These are phyloP conservation scores for Chiua virens DNA, from an alignment of 768 basidiomycete species.

Conservation along the genomic window DNA sequence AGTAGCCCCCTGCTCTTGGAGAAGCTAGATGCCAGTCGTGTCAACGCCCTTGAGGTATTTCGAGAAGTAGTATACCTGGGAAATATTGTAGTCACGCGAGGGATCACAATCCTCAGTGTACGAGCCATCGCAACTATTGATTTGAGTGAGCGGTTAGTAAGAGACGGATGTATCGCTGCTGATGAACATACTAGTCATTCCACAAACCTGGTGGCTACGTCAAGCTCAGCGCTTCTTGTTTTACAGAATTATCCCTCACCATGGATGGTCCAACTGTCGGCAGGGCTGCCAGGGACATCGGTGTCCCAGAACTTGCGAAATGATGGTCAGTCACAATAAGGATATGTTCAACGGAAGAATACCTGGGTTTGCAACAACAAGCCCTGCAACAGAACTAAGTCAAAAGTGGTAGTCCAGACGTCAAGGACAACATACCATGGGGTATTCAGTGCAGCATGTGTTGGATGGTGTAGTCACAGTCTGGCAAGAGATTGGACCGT, in stretches of 20 bases:
- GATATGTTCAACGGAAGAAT: neutral
- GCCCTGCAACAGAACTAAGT: conserved; percentile 41
- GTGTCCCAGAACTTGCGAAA: conserved; percentile 69
- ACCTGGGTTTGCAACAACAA: conserved; percentile 58
- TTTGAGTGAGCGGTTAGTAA: neutral
- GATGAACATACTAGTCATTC: conserved; percentile 55
- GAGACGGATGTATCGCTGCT: neutral
- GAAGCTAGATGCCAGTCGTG: conserved; percentile 41
- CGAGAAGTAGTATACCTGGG: conserved; percentile 30
- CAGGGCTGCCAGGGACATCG: conserved; percentile 59
- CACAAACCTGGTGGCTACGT: conserved; percentile 49
- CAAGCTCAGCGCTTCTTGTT: neutral
- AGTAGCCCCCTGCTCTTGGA: conserved; percentile 55
- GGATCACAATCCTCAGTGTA: conserved; percentile 38
- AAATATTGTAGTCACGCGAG: conserved; percentile 47
- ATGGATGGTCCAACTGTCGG: conserved; percentile 72
- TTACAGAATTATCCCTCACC: conserved; percentile 40
- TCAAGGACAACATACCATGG: conserved; percentile 47
- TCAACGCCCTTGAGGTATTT: neutral
- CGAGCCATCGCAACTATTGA: conserved; percentile 53
- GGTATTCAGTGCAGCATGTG: conserved; percentile 65
- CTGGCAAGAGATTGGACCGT: conserved; percentile 53
- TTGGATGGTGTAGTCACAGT: conserved; percentile 44
- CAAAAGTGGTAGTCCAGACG: neutral
- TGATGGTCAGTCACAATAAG: neutral